Base-by-base conservation (phyloP, 805 yeast species). In the Metschnikowia drakensbergensis region DNA sequence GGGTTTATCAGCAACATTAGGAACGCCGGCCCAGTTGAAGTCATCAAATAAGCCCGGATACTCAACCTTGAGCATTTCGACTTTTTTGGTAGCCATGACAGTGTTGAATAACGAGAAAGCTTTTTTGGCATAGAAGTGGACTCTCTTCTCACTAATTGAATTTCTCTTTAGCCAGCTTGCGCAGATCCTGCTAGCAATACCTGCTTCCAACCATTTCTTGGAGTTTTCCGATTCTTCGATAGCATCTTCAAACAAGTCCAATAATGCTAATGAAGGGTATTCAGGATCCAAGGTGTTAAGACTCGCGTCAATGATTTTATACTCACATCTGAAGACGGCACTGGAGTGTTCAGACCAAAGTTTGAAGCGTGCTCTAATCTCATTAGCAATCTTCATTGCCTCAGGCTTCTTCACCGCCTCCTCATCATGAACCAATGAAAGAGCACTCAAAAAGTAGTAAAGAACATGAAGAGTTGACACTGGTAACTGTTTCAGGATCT, bases 191-290 rank as follows among this genome's bases (percentile, higher is more conserved):
- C 69, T 64, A 6, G 68, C 67, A 43, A 69, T 49, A 2, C 75
- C 80, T 5, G 65, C 66, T 42, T 76, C 79, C 27, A 66, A 60
- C 54, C 66, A 59, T 17, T 63, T 55, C 8, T 64, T 63, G 33
- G 58, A 49, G n/a, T 52, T 51, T 5, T 60, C 57, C 1, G 78
- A 74, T 3, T 50, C 44, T n/a, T 68, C 72, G n/a, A 76, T 64
- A 0, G 81, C 75, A 25, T 64, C 70, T 45, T 76, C 79, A 54
- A 71, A 79, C 13, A 61, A 51, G 49, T 78, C 82, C 6, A 79
- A 55, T 3, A 70, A 62, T 23, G 65, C 71, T 22, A 79, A 54
- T 17, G 68, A 67, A 4, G 71, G 56, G 1, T 31, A 25, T 0
- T 31, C 33, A 3, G 49, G 50, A 4, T 56, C 54, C 2, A 58